phyloP scores from a whole-genome alignment of 1,139 yeast genomes.

The Yamadazyma atmosphaerica region DNA sequence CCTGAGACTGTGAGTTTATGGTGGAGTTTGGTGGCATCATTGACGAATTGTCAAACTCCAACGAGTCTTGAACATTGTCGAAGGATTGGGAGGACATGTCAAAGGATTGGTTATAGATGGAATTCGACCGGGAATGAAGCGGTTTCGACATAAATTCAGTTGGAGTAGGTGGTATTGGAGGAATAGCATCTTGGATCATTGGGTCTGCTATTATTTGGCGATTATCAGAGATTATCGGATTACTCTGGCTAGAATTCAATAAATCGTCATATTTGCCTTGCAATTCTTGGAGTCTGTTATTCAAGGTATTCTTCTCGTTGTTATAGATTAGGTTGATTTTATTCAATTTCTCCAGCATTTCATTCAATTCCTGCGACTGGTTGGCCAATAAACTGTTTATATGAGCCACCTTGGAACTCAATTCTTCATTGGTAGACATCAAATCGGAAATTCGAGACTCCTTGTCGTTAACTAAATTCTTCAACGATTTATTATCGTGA shows the following conservation, averaged over 20 bases:
- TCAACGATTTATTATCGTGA: slow-evolving; percentile 29
- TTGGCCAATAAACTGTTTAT: slow-evolving; percentile 6
- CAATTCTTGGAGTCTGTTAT: slow-evolving; percentile 26
- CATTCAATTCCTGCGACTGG: not conserved
- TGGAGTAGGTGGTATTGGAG: not conserved
- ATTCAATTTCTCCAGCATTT: slow-evolving; percentile 10
- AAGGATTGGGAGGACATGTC: slow-evolving; percentile 11
- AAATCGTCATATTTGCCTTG: slow-evolving; percentile 6
- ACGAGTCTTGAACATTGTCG: slow-evolving; percentile 7
- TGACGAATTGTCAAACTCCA: slow-evolving; percentile 6
- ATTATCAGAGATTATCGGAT: too few relatives aligned
- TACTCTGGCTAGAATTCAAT: too few relatives aligned
- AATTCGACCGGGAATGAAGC: slow-evolving; percentile 4
- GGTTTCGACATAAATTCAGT: not conserved
- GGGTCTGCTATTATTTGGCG: not conserved
- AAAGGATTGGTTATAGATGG: slow-evolving; percentile 15
- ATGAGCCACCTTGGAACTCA: slow-evolving; percentile 16
- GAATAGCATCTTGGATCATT: not conserved
- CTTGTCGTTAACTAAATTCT: slow-evolving; percentile 24
- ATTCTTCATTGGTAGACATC: slow-evolving; percentile 31
- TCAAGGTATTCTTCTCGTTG: slow-evolving; percentile 30
- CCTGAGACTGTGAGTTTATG: slow-evolving; percentile 1
- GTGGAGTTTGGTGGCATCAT: slow-evolving; percentile 2
- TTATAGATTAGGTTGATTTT: slow-evolving; percentile 24
- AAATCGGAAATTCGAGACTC: slow-evolving; percentile 22